Evolutionary conservation across 2,329 filamentous ascomycete genomes (phyloP).

Genomic region (Paecilomyces dactylethromorphus): DNA sequence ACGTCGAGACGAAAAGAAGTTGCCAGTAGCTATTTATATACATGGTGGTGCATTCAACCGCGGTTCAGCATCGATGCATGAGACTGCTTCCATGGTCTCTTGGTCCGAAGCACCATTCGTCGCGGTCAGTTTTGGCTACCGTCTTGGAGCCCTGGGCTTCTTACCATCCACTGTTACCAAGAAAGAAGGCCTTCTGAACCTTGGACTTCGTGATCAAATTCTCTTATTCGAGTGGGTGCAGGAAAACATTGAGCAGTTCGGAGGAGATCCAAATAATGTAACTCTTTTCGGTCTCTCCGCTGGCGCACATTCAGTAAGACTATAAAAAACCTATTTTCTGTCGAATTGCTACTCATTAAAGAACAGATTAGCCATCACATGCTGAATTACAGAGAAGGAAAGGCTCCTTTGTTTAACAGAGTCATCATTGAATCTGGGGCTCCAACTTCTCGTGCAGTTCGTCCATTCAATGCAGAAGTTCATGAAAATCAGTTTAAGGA

Average conservation of each 20-base stretch:
- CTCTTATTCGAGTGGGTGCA: conserved; percentile 18
- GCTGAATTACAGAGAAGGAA: conserved; percentile 39
- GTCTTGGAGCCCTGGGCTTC: conserved; percentile 56
- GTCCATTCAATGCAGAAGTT: conserved; percentile 32
- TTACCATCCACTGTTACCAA: conserved; percentile 50
- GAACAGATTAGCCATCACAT: conserved; percentile 64
- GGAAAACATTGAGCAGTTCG: not conserved
- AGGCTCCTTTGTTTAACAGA: conserved; percentile 35
- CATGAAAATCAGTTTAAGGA: conserved; percentile 41
- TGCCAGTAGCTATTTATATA: conserved; percentile 36
- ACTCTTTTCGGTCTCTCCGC: conserved; percentile 34
- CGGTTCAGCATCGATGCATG: conserved; percentile 32
- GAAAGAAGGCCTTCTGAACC: conserved; percentile 46
- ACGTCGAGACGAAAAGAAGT: conserved; percentile 9
- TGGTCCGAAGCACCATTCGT: conserved; percentile 43
- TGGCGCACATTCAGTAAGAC: conserved; percentile 11
- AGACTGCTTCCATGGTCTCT: conserved; percentile 56
- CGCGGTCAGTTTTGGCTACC: conserved; percentile 40
- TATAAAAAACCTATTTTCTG: not conserved
- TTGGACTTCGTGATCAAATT: conserved; percentile 30
- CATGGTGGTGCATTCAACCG: conserved; percentile 35
- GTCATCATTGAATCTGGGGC: conserved; percentile 43
- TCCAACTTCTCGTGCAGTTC: conserved; percentile 42
- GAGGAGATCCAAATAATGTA: conserved; percentile 14
- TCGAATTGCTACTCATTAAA: conserved; percentile 37